These are phyloP conservation scores for Phaseolus lunatus DNA, from an alignment of 306 rosid genomes.

Conservation along the genomic window DNA sequence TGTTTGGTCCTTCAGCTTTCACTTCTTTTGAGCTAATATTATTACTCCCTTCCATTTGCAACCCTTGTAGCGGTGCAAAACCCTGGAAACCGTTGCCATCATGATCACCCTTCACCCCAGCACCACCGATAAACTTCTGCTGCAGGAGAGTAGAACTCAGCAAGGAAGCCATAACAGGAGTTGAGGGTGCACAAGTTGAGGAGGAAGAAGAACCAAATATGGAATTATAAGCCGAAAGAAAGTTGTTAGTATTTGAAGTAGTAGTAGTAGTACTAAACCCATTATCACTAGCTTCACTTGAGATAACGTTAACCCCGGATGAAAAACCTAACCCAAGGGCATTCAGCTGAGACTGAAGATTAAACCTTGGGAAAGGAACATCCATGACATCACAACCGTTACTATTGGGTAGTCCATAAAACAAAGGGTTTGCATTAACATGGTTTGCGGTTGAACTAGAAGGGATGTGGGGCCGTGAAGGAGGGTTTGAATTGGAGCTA, in stretches of 20 bases:
- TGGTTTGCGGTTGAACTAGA: conserved; percentile 49
- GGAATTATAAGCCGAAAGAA: conserved; percentile 62
- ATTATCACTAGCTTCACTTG: conserved; percentile 46
- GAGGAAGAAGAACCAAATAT: conserved; percentile 58
- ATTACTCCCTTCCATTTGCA: conserved; percentile 32
- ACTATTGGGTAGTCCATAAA: conserved; percentile 63
- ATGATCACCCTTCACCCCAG: conserved; percentile 47
- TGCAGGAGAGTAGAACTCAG: conserved; percentile 59
- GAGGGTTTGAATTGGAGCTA: conserved; percentile 50
- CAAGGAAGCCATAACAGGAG: conserved; percentile 69
- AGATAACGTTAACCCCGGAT: conserved; percentile 44
- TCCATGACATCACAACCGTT: conserved; percentile 51
- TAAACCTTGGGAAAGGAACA: conserved; percentile 61
- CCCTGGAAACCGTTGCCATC: conserved; percentile 56
- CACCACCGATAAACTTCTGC: conserved; percentile 62
- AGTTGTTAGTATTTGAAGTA: conserved; percentile 35
- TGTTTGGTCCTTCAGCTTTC: conserved; percentile 70
- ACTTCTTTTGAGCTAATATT: conserved; percentile 55
- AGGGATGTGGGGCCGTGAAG: conserved; percentile 48
- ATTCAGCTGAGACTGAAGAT: conserved; percentile 53
- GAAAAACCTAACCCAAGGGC: conserved; percentile 76
- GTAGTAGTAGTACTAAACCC: conserved; percentile 53
- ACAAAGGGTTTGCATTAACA: conserved; percentile 50
- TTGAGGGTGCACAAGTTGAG: conserved; percentile 45
- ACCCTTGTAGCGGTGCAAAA: conserved; percentile 52